These are phyloP conservation scores for Yamadazyma aaseri DNA, from an alignment of 1,139 yeast species.

Conservation along the genomic window DNA sequence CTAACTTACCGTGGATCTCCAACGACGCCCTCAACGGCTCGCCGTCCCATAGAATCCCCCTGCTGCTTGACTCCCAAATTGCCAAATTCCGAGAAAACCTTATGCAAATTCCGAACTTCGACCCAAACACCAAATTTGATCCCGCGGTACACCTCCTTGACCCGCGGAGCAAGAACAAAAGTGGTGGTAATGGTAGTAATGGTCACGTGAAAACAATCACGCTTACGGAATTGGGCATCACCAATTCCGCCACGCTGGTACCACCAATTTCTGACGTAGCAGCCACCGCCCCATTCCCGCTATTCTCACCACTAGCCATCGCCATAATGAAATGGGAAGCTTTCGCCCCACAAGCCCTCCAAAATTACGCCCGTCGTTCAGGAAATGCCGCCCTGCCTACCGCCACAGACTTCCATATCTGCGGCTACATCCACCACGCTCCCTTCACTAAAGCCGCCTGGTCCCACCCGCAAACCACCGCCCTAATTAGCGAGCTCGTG, in stretches of 20 bases:
- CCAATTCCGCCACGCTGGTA: conserved; percentile 27
- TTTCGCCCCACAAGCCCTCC: conserved; percentile 21
- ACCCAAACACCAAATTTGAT: conserved; percentile 27
- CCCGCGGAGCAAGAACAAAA: too few species aligned
- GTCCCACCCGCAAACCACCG: conserved; percentile 19
- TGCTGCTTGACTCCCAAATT: conserved; percentile 22
- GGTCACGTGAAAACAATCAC: conserved; percentile 20
- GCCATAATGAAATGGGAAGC: conserved; percentile 34
- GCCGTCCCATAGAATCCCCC: conserved; percentile 14
- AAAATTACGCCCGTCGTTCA: conserved; percentile 26
- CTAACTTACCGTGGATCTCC: too few species aligned
- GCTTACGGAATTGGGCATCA: conserved; percentile 25
- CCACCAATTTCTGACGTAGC: conserved; percentile 25
- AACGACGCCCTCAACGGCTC: conserved; percentile 9
- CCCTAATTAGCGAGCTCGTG: conserved; percentile 22
- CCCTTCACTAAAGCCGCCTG: conserved; percentile 26
- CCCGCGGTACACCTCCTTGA: conserved; percentile 25
- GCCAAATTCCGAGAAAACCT: conserved; percentile 18
- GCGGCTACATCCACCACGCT: conserved; percentile 25
- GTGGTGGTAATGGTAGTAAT: too few species aligned
- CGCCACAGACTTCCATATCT: conserved; percentile 28
- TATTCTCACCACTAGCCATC: conserved; percentile 30
- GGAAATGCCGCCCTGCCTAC: conserved; percentile 25
- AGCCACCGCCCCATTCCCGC: conserved; percentile 31
- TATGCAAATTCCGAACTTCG: conserved; percentile 23